Base-by-base conservation (phyloP, 306 rosid species). In the Dryas octopetala region DNA sequence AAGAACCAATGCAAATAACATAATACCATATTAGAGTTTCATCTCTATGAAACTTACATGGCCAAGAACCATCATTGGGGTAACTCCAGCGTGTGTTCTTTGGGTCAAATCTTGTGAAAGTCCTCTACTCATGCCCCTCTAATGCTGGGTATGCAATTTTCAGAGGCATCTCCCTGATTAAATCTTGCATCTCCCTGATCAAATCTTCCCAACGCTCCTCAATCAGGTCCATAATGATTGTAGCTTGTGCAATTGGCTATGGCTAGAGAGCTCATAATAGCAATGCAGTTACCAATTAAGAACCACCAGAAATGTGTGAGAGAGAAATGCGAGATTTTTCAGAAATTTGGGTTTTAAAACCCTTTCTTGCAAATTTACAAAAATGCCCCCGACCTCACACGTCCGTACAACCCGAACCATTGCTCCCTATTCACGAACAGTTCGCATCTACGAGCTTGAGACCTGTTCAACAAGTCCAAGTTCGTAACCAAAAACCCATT, bases 61-160 rank as follows among this genome's bases (percentile, higher is more conserved):
- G 83, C 83, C 79, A 80, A 19, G 79, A 80, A 13, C 83, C 83
- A 5, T 79, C 83, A 26, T 80, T 80, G 28, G 68, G 83, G 46
- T 79, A 79, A 46, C 79, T 74, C 79, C 79, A 79, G n/a, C 83
- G 47, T 3, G 47, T 3, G 40, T 67, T 74, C 66, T 80, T 80
- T 4, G 76, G 63, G 58, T 80, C 84, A 75, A n/a, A 69, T 46
- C 80, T 80, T 2, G 80, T 80, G 44, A 70, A 66, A 43, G 5
- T 69, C 38, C 80, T 68, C 80, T 76, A 80, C 57, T 75, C 84
- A 62, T 74, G 73, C 8, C 83, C 76, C 62, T 74, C 80, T 9
- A 80, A 23, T 45, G 84, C 84, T 14, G 84, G 80, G 49, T 80
- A 80, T 53, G 41, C 41, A 51, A 80, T 75, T 60, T 80, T 80